Conservation (phyloP, 108 stramenopile genomes). For the Hondaea fermentalgiana region DNA sequence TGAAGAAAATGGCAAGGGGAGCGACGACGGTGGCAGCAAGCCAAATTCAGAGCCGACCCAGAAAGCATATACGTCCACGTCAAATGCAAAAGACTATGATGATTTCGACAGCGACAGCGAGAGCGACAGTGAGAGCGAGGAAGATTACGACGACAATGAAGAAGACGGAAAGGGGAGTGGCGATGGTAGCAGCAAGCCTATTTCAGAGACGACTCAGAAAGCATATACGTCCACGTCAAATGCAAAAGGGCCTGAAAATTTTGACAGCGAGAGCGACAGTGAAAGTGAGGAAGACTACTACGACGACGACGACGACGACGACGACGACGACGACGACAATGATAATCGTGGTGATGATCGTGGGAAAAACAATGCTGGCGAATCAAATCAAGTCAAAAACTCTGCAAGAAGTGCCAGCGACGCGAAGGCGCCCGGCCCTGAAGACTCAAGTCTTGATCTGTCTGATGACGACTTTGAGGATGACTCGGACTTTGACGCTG, state of each 20-base stretch:
- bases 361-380: background rate
- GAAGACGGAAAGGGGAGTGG: background rate
- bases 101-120: too few species aligned
- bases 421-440: background rate
- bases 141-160: background rate
- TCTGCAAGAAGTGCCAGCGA: too few species aligned
- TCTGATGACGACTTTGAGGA: background rate
- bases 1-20: background rate
- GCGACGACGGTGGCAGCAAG: background rate
- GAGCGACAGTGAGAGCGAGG: too few species aligned
- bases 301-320: background rate
- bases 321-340: background rate
- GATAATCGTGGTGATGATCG: background rate
- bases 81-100: too few species aligned
- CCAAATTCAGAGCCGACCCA: background rate
- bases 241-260: background rate
- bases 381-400: background rate
- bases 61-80: too few species aligned
- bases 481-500: background rate
- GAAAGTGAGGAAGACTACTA: background rate
- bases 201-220: background rate
- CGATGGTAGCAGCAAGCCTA: background rate
- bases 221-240: too few species aligned
- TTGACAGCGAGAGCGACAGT: too few species aligned
- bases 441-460: background rate